These are phyloP conservation scores for Camellia lanceoleosa DNA, from an alignment of 148 eudicot species.

Conservation along the genomic window DNA sequence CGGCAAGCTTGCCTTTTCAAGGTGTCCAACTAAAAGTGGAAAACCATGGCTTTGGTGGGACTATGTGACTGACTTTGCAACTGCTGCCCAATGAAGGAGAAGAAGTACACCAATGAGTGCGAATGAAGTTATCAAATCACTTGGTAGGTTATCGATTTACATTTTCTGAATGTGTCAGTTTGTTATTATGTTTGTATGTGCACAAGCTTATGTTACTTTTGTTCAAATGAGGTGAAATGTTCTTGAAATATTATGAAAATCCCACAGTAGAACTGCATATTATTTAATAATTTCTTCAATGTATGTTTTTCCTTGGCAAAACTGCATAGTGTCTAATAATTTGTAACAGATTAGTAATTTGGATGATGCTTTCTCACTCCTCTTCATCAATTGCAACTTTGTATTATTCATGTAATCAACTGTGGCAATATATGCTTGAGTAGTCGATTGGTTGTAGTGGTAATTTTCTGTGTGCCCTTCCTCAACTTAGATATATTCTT, in stretches of 20 bases:
- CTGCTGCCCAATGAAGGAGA: slow-evolving; percentile 88
- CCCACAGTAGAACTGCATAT: background rate
- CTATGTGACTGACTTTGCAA: slow-evolving; percentile 87
- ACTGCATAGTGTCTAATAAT: too few species aligned
- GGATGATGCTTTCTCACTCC: background rate
- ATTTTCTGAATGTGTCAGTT: background rate
- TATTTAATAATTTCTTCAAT: background rate
- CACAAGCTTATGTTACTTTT: background rate
- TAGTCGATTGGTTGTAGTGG: background rate
- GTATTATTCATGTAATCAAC: background rate
- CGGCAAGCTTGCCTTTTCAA: slow-evolving; percentile 85
- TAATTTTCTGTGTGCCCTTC: slow-evolving; percentile 1
- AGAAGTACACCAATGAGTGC: slow-evolving; percentile 79
- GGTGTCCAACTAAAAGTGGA: slow-evolving; percentile 80
- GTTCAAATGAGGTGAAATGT: background rate
- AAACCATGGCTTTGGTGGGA: slow-evolving; percentile 99
- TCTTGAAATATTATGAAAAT: background rate
- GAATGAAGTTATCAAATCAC: slow-evolving; percentile 69
- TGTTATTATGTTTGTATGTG: background rate
- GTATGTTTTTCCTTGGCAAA: too few species aligned
- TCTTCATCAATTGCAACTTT: background rate
- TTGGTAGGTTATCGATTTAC: slow-evolving; percentile 49
- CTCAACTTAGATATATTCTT: background rate
- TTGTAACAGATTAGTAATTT: too few species aligned
- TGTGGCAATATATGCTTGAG: background rate